Evolutionary conservation across 2,329 filamentous ascomycete genomes (phyloP), one percentile per base, ranked within the genome.

Genomic region (Aspergillus chevalieri): DNA sequence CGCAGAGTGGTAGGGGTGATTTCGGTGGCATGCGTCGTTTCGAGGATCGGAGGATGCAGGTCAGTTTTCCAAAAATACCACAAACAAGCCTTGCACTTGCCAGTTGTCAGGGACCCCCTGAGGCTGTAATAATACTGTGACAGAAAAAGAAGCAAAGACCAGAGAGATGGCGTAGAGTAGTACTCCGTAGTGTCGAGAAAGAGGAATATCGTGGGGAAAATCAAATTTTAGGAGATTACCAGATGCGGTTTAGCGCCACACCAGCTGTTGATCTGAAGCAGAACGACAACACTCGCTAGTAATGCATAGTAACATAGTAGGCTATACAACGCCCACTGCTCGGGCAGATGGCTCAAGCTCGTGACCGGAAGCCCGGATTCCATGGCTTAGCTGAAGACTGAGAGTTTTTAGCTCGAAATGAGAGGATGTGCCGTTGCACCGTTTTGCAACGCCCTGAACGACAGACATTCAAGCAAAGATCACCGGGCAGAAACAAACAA

Each of bases 1-100:
- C 77, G 30, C 81, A 77, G 62, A 87, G 81, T 1, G 91, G 91
- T 21, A 95, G 78, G 43, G 77, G 71, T 9, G 65, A 64, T 28
- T 75, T 69, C 39, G 73, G 76, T 46, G 73, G 72, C 74, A 81
- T 77, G 48, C 54, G 46, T 47, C 54, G 46, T 47, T 47, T 21
- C 26, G 26, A 30, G 24, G 8, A 34, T 21, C 24, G 39, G 38
- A 22, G 43, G 39, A 24, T 10, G 17, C 12, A 15, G 41, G 17
- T 43, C 24, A 43, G 30, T 24, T 21, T 21, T 22, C 17, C 17
- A 15, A 22, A 19, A 41, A 41, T 41, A 21, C 19, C 38, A 14
- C 34, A n/a, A 19, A 38, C n/a, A 38, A 38, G 34, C n/a, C 17
- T 38, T 8, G 17, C 34, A 38, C n/a, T 38, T n/a, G n/a, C 34